These are phyloP conservation scores for Blastobotrys aristatus DNA, from an alignment of 1,139 yeast genomes.

Conservation along the genomic window DNA sequence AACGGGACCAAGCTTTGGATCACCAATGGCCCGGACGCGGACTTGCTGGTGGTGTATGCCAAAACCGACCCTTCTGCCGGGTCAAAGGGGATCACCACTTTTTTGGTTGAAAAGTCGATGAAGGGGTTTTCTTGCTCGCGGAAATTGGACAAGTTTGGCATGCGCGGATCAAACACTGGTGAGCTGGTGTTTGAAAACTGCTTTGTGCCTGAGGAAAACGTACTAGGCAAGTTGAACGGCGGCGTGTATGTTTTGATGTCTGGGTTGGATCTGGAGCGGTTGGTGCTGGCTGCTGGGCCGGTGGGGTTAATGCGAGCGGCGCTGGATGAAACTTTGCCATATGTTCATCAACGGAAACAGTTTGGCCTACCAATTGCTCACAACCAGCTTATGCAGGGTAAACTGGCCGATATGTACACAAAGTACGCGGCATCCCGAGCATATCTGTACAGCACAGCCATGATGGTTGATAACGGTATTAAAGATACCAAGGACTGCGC, in stretches of 20 bases:
- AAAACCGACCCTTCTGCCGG: slow-evolving; percentile 35
- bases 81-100: slow-evolving; percentile 33
- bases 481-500: slow-evolving; percentile 33
- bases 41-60: slow-evolving; percentile 33
- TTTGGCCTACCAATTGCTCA: slow-evolving; percentile 34
- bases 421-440: slow-evolving; percentile 33
- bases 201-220: slow-evolving; percentile 33
- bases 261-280: slow-evolving; percentile 33
- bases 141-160: slow-evolving; percentile 34
- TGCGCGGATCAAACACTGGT: slow-evolving; percentile 36
- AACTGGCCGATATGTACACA: slow-evolving; percentile 35
- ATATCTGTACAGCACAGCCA: slow-evolving; percentile 29
- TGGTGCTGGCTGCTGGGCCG: slow-evolving; percentile 35
- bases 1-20: slow-evolving; percentile 38
- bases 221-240: slow-evolving; percentile 29
- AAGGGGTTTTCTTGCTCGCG: slow-evolving; percentile 32
- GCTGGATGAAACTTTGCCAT: slow-evolving; percentile 34
- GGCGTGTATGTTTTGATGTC: slow-evolving; percentile 35
- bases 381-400: slow-evolving; percentile 34
- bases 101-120: slow-evolving; percentile 31
- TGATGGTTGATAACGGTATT: slow-evolving; percentile 29
- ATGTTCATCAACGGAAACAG: slow-evolving; percentile 33
- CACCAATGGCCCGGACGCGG: slow-evolving; percentile 37
- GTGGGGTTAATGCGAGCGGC: slow-evolving; percentile 34
- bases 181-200: slow-evolving; percentile 34